Conservation (phyloP, 1,284 basidiomycete genomes). For the Pseudozyma pruni region DNA sequence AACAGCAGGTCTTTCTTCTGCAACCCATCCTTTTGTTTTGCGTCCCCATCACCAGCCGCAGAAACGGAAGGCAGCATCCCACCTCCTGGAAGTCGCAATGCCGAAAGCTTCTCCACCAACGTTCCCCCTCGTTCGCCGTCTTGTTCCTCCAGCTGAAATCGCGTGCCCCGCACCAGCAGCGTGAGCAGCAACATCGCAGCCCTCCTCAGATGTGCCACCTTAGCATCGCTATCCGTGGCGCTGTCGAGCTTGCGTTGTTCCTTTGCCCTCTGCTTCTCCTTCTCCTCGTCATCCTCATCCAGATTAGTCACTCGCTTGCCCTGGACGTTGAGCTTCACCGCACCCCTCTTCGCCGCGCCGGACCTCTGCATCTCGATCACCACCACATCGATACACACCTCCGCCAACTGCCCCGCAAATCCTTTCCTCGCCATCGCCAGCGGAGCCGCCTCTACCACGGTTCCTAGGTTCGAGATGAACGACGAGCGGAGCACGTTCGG, state of each 20-base stretch:
- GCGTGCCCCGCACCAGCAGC: constrained; percentile 44
- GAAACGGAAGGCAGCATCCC: constrained; percentile 31
- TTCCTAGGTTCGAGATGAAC: constrained; percentile 61
- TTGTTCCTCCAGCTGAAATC: constrained; percentile 49
- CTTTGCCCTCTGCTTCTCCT: constrained; percentile 6
- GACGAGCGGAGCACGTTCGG: constrained; percentile 60
- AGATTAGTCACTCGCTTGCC: constrained; percentile 9
- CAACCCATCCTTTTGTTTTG: neutral
- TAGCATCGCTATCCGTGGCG: constrained; percentile 48
- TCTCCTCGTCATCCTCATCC: constrained; percentile 27
- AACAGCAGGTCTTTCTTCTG: constrained; percentile 26
- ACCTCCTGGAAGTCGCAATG: constrained; percentile 54
- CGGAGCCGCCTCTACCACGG: constrained; percentile 61
- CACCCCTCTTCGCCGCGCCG: neutral
- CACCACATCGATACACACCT: constrained; percentile 55
- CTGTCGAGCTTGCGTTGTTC: constrained; percentile 37
- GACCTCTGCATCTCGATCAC: constrained; percentile 40
- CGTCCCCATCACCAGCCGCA: neutral
- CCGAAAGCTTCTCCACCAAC: constrained; percentile 22
- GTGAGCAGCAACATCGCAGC: constrained; percentile 59
- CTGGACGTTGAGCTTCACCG: constrained; percentile 37
- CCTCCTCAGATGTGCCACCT: constrained; percentile 59
- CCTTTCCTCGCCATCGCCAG: constrained; percentile 43
- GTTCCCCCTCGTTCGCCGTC: constrained; percentile 2
- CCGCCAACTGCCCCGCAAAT: constrained; percentile 36